phyloP scores from a whole-genome alignment of 805 yeast species.

The Saccharomycopsis sp. region DNA sequence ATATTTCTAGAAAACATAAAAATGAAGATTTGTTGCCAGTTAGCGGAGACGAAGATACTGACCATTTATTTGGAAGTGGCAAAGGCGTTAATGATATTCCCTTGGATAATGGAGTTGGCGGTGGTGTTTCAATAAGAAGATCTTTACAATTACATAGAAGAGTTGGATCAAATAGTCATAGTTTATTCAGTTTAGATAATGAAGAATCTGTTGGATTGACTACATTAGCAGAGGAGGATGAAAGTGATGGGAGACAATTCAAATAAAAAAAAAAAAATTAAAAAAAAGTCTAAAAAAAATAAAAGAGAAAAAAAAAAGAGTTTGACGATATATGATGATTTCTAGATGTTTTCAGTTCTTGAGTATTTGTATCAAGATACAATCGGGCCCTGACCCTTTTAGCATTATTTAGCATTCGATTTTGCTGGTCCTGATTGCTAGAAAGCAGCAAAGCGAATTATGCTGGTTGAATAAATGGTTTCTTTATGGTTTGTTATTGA shows the following conservation, averaged over 20 bases:
- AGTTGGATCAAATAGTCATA: conserved; percentile 15
- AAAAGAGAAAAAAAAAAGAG: no score
- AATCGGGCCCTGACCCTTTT: no score
- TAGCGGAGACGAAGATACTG: conserved; percentile 7
- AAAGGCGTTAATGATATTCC: conserved; percentile 64
- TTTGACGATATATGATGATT: no score
- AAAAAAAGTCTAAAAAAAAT: no score
- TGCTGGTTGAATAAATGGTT: no score
- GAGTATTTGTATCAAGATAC: no score
- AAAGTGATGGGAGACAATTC: neutral
- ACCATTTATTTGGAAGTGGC: conserved; percentile 26
- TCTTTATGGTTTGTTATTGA: no score
- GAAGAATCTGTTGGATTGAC: conserved; percentile 32
- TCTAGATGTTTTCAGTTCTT: no score
- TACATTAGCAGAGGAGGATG: conserved; percentile 27
- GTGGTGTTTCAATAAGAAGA: conserved; percentile 31
- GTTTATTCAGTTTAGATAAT: conserved; percentile 24
- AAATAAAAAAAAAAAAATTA: neutral
- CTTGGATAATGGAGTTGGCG: conserved; percentile 76
- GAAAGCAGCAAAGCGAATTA: no score
- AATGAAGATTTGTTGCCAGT: conserved; percentile 34
- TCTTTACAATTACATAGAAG: conserved; percentile 21
- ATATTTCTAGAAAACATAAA: conserved; percentile 63
- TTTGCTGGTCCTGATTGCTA: no score
- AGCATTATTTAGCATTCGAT: no score